Percentiles rank a stretch among this genome's conserved stretches.
These are phyloP conservation scores for Globisporangium cystogenes DNA, from an alignment of 352 stramenopile genomes.

Conservation along the genomic window DNA sequence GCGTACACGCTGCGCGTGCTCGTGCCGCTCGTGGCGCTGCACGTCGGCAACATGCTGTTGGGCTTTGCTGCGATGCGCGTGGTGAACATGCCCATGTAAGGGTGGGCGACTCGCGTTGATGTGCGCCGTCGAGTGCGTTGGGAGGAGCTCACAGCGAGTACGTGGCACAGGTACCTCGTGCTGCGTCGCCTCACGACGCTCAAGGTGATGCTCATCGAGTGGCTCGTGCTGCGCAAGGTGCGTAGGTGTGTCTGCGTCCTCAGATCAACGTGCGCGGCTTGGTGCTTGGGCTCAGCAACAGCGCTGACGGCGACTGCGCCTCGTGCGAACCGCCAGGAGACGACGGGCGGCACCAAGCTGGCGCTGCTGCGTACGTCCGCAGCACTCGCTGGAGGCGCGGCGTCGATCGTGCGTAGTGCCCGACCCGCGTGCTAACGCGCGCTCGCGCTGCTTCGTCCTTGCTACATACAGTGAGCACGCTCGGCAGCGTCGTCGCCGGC, in stretches of 20 bases:
- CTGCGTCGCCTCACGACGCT: conserved; percentile 64
- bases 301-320: not conserved
- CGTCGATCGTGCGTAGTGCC: too few species aligned
- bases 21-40: conserved; percentile 40
- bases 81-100: conserved; percentile 76
- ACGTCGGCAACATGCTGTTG: conserved; percentile 60
- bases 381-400: not conserved
- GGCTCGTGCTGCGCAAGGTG: conserved; percentile 64
- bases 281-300: not conserved
- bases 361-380: conserved; percentile 47
- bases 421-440: too few species aligned
- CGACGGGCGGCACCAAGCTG: conserved; percentile 44
- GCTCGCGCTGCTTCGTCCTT: not conserved
- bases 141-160: not conserved
- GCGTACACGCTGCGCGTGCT: conserved; percentile 28
- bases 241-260: not conserved
- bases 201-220: conserved; percentile 76
- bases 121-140: not conserved
- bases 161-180: conserved; percentile 37
- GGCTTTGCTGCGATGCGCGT: conserved; percentile 59
- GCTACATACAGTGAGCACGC: conserved; percentile 44
- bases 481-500: conserved; percentile 51
- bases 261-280: not conserved
- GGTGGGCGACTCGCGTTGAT: not conserved
- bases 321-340: conserved; percentile 15